Base-by-base conservation (phyloP, 2,329 filamentous ascomycete genomes). In the Epichloe sylvatica region DNA sequence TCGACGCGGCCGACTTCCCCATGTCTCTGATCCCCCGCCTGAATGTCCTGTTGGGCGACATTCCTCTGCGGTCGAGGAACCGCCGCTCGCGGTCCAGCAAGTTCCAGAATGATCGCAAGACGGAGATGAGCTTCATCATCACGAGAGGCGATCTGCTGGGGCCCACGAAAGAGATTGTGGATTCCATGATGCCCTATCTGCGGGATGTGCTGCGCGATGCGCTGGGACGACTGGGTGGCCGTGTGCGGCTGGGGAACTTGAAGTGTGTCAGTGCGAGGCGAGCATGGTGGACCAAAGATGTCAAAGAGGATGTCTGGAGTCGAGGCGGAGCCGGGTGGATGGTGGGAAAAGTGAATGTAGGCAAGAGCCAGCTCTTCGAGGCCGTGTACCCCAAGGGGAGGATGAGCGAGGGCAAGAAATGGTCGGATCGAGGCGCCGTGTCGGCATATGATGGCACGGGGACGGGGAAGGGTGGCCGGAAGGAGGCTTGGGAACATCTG, bases 321-420 rank as follows among this genome's bases (percentile, higher is more conserved):
- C 78, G 86, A 45, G 89, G 88, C 4, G 91, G 91, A 4, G 92
- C 83, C 15, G 83, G 86, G 15, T 98, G 92, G 91, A 83, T 98
- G 73, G 85, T 98, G 3, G 92, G 92, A n/a, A 97, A 95, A 66
- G 88, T 89, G 54, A 98, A 98, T 61, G 94, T 97, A 2, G 94
- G 92, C 23, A 98, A 98, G 68, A 97, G 91, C 58, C 84, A 84
- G 60, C 76, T 98, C 2, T 94, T 97, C 53, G 83, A 92, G 57
- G 78, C 81, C 4, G 80, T 96, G 7, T 95, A 90, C 59, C 91
- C 94, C 4, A 91, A 85, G 72, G 81, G 80, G 25, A 74, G 73
- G 36, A 75, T 73, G 68, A 71, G 67, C 51, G 56, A 59, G 11
- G 45, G 41, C 5, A 58, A 53, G 33, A 47, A 52, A 33, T 19